These are phyloP conservation scores for Gyromitra esculenta DNA, from an alignment of 2,329 filamentous ascomycete genomes.

Conservation along the genomic window DNA sequence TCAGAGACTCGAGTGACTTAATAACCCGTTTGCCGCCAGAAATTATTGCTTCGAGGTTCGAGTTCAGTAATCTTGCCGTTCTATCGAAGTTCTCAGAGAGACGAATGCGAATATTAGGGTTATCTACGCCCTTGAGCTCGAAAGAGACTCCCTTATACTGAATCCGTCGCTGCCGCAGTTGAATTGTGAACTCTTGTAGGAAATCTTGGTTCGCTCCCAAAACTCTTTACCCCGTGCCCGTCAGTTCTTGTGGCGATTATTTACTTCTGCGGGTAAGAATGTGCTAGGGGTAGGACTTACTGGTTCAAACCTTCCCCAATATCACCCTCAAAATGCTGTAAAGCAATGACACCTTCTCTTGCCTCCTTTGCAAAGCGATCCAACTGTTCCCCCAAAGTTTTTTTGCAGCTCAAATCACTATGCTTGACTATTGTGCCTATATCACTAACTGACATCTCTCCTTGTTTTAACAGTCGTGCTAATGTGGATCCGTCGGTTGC, in stretches of 20 bases:
- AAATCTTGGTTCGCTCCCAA: constrained; percentile 52
- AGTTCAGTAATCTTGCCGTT: constrained; percentile 74
- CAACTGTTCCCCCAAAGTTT: constrained; percentile 54
- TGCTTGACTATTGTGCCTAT: constrained; percentile 77
- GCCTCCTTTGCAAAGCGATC: constrained; percentile 49
- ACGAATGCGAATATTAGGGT: constrained; percentile 73
- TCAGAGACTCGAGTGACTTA: constrained; percentile 46
- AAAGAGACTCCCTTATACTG: constrained; percentile 35
- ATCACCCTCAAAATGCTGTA: constrained; percentile 66
- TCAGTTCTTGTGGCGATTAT: constrained; percentile 7
- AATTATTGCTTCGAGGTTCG: constrained; percentile 58
- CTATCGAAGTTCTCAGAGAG: constrained; percentile 71
- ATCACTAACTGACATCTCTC: constrained; percentile 77
- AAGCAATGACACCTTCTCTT: constrained; percentile 32
- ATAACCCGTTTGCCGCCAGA: constrained; percentile 42
- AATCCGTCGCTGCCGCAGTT: constrained; percentile 23
- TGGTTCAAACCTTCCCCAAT: constrained; percentile 78
- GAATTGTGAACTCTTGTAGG: constrained; percentile 32
- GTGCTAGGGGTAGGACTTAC: constrained; percentile 59
- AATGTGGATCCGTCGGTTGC: constrained; percentile 73
- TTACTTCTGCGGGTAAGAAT: not conserved
- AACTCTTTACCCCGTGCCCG: constrained; percentile 33
- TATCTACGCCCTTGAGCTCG: constrained; percentile 17
- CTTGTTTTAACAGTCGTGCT: constrained; percentile 82
- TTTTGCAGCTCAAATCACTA: constrained; percentile 70